phyloP scores from a whole-genome alignment of 352 stramenopile genomes.

The Pythium aristosporum region DNA sequence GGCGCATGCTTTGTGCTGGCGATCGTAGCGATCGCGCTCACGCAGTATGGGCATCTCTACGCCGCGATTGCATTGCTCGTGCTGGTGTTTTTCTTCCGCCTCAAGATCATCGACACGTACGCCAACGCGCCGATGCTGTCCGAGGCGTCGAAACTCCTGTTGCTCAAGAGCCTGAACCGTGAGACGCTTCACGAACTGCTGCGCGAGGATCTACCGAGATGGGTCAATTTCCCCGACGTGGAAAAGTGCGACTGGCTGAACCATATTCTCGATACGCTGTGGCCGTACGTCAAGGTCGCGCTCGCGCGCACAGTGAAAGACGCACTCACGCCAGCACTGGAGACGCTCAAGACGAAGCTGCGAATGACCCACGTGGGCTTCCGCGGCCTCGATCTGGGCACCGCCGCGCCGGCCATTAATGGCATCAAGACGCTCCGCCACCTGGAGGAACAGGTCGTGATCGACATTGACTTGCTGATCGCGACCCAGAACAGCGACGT shows the following conservation, averaged over 20 bases:
- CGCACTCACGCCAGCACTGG: conserved; percentile 34
- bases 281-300: conserved; percentile 48
- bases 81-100: conserved; percentile 34
- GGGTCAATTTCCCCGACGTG: conserved; percentile 49
- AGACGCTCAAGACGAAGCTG: conserved; percentile 41
- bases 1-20: conserved; percentile 29
- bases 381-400: conserved; percentile 42
- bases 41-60: conserved; percentile 22
- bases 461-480: conserved; percentile 44
- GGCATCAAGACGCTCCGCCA: conserved; percentile 42
- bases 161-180: conserved; percentile 38
- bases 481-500: conserved; percentile 46
- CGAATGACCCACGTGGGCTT: conserved; percentile 45
- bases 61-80: conserved; percentile 30
- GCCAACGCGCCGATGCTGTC: conserved; percentile 30
- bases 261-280: conserved; percentile 41
- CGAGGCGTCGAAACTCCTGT: conserved; percentile 35
- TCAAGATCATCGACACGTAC: conserved; percentile 38
- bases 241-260: conserved; percentile 54
- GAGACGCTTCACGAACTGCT: conserved; percentile 43
- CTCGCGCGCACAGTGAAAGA: conserved; percentile 38
- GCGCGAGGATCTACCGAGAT: conserved; percentile 41
- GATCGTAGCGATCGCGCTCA: conserved; percentile 27
- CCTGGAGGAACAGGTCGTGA: conserved; percentile 44
- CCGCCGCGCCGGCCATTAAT: conserved; percentile 40